Evolutionary conservation across 2,329 filamentous ascomycete genomes (phyloP).

Genomic region (Colletotrichum simmondsii): DNA sequence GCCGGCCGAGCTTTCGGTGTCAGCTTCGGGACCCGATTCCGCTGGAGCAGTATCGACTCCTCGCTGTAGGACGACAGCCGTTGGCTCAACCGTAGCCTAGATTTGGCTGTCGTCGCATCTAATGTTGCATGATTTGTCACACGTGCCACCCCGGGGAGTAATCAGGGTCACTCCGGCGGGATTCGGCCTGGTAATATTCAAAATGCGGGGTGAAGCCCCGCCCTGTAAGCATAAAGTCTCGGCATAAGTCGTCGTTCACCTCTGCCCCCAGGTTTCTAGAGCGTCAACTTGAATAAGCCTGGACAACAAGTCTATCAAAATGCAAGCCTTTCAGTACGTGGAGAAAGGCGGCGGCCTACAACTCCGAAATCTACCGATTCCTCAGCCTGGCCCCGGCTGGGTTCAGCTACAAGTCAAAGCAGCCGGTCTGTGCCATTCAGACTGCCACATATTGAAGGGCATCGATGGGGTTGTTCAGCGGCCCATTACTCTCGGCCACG

Average conservation of each 20-base stretch:
- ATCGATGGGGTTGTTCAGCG: not conserved
- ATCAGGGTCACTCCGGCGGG: not conserved
- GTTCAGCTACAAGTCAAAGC: conserved; percentile 22
- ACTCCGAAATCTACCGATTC: conserved; percentile 1
- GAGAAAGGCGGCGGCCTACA: not conserved
- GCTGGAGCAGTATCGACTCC: not conserved
- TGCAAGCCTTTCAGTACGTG: not conserved
- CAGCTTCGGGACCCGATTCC: not conserved
- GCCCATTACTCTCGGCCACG: conserved; percentile 25
- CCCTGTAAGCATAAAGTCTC: not conserved
- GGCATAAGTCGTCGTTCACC: not conserved
- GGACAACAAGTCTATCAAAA: not conserved
- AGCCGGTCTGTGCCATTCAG: conserved; percentile 17
- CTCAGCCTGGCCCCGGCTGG: conserved; percentile 5
- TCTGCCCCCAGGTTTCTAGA: too few relatives aligned
- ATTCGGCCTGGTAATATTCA: not conserved
- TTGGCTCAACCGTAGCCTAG: not conserved
- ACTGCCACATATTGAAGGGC: conserved; percentile 4
- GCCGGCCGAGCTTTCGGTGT: not conserved
- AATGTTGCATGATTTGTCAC: not conserved
- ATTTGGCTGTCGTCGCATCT: not conserved
- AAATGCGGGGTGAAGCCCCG: not conserved
- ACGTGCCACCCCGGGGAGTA: not conserved
- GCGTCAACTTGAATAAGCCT: not conserved
- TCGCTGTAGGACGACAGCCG: not conserved